These are phyloP conservation scores for Mikania micrantha DNA, from an alignment of 129 eudicot genomes.

Conservation along the genomic window DNA sequence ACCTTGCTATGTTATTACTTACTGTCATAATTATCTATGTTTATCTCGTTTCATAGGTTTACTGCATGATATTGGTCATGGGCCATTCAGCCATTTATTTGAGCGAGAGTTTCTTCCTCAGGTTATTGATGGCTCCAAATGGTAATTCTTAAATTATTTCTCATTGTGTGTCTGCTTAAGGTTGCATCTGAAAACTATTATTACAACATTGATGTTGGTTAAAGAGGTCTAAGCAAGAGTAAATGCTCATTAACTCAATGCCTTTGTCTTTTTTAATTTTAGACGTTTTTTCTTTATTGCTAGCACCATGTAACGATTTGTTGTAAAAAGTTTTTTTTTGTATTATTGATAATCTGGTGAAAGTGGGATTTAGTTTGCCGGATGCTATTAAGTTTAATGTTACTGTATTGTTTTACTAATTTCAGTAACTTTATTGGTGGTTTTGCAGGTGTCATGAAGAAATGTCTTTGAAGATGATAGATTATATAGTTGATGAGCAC, in stretches of 20 bases:
- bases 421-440: neutral
- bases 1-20: neutral
- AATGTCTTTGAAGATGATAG: slow-evolving; percentile 73
- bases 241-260: slow-evolving; percentile 6
- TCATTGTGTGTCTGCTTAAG: neutral
- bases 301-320: slow-evolving; percentile 8
- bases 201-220: neutral
- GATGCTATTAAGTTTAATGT: slow-evolving; percentile 1
- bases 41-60: slow-evolving; percentile 42
- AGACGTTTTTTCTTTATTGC: neutral
- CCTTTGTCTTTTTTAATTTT: neutral
- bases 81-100: slow-evolving; percentile 95
- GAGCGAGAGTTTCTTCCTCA: slow-evolving; percentile 80
- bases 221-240: neutral
- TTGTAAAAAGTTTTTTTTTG: neutral
- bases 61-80: slow-evolving; percentile 94
- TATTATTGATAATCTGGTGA: neutral
- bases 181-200: neutral
- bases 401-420: neutral
- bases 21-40: neutral
- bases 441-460: slow-evolving; percentile 88
- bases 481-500: slow-evolving; percentile 78
- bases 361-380: neutral
- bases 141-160: slow-evolving; percentile 35
- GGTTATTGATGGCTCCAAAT: slow-evolving; percentile 45